Percentiles rank a stretch among this genome's conserved stretches.
phyloP scores from a whole-genome alignment of 1,284 basidiomycete genomes.

The Boletellus sp. region DNA sequence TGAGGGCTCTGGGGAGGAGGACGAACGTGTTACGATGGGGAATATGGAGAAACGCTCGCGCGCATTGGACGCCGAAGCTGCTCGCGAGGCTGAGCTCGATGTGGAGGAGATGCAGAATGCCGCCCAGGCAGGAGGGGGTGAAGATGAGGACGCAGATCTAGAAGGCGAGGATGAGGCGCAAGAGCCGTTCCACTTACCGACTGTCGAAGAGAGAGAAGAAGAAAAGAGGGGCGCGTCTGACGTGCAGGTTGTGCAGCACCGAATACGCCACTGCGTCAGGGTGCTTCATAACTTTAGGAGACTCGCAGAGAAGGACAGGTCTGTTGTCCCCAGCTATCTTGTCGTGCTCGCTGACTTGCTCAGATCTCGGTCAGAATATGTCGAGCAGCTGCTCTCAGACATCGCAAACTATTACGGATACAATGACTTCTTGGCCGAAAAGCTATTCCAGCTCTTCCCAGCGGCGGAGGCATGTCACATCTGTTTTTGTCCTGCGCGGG shows the following conservation, averaged over 20 bases:
- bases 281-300: constrained; percentile 76
- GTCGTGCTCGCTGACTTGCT: constrained; percentile 18
- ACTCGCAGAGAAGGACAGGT: constrained; percentile 70
- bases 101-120: constrained; percentile 61
- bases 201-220: constrained; percentile 76
- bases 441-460: constrained; percentile 92
- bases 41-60: constrained; percentile 77
- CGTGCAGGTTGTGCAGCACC: constrained; percentile 79
- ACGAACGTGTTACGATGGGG: constrained; percentile 61
- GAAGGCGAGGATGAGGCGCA: constrained; percentile 53
- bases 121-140: constrained; percentile 43
- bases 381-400: constrained; percentile 84
- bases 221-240: constrained; percentile 76
- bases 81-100: constrained; percentile 67
- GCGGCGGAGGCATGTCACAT: constrained; percentile 72
- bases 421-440: constrained; percentile 92
- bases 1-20: constrained; percentile 44
- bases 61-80: constrained; percentile 63
- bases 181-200: constrained; percentile 73
- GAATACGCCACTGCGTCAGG: constrained; percentile 86
- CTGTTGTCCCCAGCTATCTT: constrained; percentile 29
- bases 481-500: not conserved
- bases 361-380: constrained; percentile 86
- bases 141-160: constrained; percentile 51
- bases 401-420: constrained; percentile 97